phyloP scores from a whole-genome alignment of 1,284 basidiomycete genomes.

The Hypsizygus ulmarius region DNA sequence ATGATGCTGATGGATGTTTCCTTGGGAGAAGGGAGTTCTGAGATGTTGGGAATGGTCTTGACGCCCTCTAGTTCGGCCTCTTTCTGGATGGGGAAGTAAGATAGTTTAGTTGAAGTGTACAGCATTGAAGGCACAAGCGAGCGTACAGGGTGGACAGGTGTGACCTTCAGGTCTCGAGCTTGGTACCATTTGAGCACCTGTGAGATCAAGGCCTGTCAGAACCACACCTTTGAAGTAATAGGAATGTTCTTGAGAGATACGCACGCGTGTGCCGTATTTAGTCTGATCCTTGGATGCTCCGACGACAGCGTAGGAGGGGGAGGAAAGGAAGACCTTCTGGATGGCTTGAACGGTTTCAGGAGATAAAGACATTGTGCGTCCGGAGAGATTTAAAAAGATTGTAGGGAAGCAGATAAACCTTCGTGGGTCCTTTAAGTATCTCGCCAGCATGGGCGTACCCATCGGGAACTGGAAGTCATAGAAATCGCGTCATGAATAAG shows the following conservation, averaged over 20 bases:
- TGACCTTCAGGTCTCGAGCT: slow-evolving; percentile 56
- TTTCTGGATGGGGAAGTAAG: slow-evolving; percentile 39
- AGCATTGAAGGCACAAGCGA: background rate
- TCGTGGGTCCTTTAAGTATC: slow-evolving; percentile 5
- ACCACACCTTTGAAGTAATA: background rate
- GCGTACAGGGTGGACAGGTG: slow-evolving; percentile 67
- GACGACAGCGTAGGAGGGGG: slow-evolving; percentile 68
- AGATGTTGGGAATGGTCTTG: slow-evolving; percentile 49
- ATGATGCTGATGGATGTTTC: slow-evolving; percentile 79
- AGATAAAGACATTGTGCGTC: slow-evolving; percentile 17
- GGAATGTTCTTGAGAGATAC: slow-evolving; percentile 14
- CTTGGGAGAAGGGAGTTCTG: slow-evolving; percentile 58
- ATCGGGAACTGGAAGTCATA: slow-evolving; percentile 8
- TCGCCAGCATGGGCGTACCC: slow-evolving; percentile 11
- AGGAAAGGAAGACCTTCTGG: slow-evolving; percentile 60
- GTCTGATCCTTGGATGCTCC: slow-evolving; percentile 75
- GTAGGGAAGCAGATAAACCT: slow-evolving; percentile 9
- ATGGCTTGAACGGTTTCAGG: slow-evolving; percentile 28
- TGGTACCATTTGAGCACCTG: slow-evolving; percentile 79
- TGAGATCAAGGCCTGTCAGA: background rate
- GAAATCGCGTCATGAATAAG: background rate
- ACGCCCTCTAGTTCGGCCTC: slow-evolving; percentile 65
- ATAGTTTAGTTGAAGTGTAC: background rate
- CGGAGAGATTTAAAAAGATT: slow-evolving; percentile 2
- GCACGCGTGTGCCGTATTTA: slow-evolving; percentile 75